A percentile compares a stretch with the other conserved stretches of the same genome.
Evolutionary conservation across 495 filamentous ascomycete species (phyloP).

Genomic region (Hypoxylon trugodes): DNA sequence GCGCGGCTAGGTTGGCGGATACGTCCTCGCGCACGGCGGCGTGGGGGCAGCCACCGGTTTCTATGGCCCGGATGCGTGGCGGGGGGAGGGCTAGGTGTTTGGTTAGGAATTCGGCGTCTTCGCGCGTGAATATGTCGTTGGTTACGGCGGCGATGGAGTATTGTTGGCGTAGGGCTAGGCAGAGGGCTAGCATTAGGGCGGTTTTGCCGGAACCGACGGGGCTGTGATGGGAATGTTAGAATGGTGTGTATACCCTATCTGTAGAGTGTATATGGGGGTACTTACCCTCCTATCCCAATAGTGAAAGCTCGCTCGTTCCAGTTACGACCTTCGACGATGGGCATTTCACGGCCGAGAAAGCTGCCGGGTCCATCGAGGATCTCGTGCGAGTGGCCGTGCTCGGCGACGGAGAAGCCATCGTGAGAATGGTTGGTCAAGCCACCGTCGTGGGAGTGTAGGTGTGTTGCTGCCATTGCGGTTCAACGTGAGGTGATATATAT

Average conservation of each 20-base stretch:
- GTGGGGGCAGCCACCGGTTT: conserved; percentile 97
- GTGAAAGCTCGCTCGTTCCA: conserved; percentile 95
- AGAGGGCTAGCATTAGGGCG: conserved; percentile 91
- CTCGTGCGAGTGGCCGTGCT: conserved; percentile 95
- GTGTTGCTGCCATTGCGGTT: conserved; percentile 34
- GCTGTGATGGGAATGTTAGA: conserved; percentile 55
- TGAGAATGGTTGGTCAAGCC: conserved; percentile 66
- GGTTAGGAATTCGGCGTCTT: conserved; percentile 97
- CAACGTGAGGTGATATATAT: no score
- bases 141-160: conserved; percentile 95
- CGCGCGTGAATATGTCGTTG: conserved; percentile 99
- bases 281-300: conserved; percentile 94
- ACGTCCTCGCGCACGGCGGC: conserved; percentile 99
- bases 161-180: conserved; percentile 74
- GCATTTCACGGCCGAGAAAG: conserved; percentile 91
- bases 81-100: conserved; percentile 83
- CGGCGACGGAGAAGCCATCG: conserved; percentile 68
- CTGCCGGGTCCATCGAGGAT: conserved; percentile 94
- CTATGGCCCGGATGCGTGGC: conserved; percentile 88
- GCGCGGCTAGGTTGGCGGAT: conserved; percentile 86
- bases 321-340: conserved; percentile 83
- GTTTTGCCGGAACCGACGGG: conserved; percentile 98
- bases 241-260: conserved; percentile 14
- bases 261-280: conserved; percentile 1
- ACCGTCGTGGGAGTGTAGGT: conserved; percentile 65